Evolutionary conservation across 441 rosid genomes (phyloP).

Genomic region (Erysimum pusillum): DNA sequence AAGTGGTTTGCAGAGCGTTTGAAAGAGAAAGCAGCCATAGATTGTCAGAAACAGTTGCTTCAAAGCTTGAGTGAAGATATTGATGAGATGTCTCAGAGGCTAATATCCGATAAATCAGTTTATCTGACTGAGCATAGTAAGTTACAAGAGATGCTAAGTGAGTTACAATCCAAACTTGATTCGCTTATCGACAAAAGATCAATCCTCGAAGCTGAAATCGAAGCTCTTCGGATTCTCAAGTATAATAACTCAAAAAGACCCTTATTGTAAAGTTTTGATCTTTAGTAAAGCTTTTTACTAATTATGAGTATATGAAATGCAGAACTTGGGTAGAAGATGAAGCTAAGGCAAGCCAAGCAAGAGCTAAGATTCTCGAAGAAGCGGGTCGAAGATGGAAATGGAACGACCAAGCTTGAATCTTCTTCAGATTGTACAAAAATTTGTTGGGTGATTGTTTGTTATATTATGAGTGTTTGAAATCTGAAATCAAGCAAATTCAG

Average conservation of each 20-base stretch:
- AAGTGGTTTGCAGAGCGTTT: constrained; percentile 56
- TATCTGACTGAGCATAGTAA: constrained; percentile 57
- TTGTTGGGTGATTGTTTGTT: constrained; percentile 24
- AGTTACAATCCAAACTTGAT: constrained; percentile 63
- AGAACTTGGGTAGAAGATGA: constrained; percentile 97
- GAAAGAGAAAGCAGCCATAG: constrained; percentile 85
- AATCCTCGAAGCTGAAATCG: constrained; percentile 76
- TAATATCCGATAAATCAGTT: constrained; percentile 62
- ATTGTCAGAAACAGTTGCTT: constrained; percentile 85
- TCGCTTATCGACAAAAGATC: constrained; percentile 68
- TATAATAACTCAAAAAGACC: constrained; percentile 32
- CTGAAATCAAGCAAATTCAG: constrained; percentile 13
- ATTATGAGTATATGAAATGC: constrained; percentile 45
- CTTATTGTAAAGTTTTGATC: constrained; percentile 10
- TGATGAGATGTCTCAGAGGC: constrained; percentile 77
- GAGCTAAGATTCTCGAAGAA: constrained; percentile 89
- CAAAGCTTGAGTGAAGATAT: constrained; percentile 67
- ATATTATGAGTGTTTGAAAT: constrained; percentile 9
- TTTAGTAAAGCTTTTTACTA: not conserved
- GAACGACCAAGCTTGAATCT: constrained; percentile 57
- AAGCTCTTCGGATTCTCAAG: constrained; percentile 88
- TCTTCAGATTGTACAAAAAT: constrained; percentile 37
- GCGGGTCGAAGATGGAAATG: constrained; percentile 90
- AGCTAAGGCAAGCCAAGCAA: constrained; percentile 87
- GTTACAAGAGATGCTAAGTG: constrained; percentile 54